These are phyloP conservation scores for Globisporangium camurandrum DNA, from an alignment of 352 stramenopile species.

Conservation along the genomic window DNA sequence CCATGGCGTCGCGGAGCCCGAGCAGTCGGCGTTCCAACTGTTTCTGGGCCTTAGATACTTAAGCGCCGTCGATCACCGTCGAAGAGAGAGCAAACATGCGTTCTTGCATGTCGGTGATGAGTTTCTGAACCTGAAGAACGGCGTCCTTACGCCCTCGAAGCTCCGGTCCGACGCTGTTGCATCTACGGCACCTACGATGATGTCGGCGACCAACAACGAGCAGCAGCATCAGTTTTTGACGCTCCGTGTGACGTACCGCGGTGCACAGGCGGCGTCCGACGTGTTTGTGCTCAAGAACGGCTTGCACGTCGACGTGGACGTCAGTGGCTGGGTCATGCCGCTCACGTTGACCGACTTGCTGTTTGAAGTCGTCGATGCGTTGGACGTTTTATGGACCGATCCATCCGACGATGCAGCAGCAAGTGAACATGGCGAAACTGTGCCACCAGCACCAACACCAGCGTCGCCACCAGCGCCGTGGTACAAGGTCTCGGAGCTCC, in stretches of 20 bases:
- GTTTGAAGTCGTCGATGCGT: conserved; percentile 64
- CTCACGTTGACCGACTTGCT: conserved; percentile 61
- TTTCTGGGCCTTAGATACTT: conserved; percentile 53
- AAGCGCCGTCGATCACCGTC: conserved; percentile 58
- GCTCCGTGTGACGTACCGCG: conserved; percentile 61
- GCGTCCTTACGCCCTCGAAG: conserved; percentile 54
- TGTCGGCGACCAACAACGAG: conserved; percentile 55
- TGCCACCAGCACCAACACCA: not conserved
- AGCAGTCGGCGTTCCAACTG: conserved; percentile 53
- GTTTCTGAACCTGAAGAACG: conserved; percentile 77
- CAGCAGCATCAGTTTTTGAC: conserved; percentile 46
- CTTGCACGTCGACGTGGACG: conserved; percentile 49
- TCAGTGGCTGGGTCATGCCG: conserved; percentile 75
- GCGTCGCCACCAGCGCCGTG: conserved; percentile 17
- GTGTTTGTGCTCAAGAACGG: conserved; percentile 63
- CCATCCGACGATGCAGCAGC: conserved; percentile 7
- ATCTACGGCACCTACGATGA: too few species aligned
- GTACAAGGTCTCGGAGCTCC: conserved; percentile 63
- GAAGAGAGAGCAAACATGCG: conserved; percentile 61
- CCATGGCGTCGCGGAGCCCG: conserved; percentile 51
- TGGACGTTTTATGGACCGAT: conserved; percentile 63
- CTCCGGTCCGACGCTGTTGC: too few species aligned
- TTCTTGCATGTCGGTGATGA: conserved; percentile 78
- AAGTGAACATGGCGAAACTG: too few species aligned
- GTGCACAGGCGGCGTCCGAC: conserved; percentile 20